Evolutionary conservation across 495 filamentous ascomycete genomes (phyloP).

Genomic region (Chaetomium tenue): DNA sequence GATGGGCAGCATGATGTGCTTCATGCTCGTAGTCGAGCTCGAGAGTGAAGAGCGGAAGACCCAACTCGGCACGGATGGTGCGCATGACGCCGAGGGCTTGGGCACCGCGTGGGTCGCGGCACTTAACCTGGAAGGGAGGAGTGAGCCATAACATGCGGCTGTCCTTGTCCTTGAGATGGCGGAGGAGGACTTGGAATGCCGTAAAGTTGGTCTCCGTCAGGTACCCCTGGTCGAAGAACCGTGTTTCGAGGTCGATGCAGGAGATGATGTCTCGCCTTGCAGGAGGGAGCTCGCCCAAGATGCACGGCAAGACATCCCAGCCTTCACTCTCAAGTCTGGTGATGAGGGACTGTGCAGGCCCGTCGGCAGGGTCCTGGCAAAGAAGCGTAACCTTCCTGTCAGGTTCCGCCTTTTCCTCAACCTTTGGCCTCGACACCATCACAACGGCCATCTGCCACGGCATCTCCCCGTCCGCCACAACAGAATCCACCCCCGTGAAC

Average conservation of each 20-base stretch:
- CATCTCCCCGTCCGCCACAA: slow-evolving; percentile 25
- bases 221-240: slow-evolving; percentile 33
- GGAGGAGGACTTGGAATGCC: slow-evolving; percentile 28
- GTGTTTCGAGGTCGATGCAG: slow-evolving; percentile 36
- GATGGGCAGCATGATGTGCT: slow-evolving; percentile 19
- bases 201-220: slow-evolving; percentile 25
- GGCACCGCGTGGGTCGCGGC: slow-evolving; percentile 32
- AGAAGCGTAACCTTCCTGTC: slow-evolving; percentile 19
- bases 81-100: slow-evolving; percentile 29
- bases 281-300: slow-evolving; percentile 14
- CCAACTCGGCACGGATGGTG: slow-evolving; percentile 28
- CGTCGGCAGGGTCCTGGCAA: neutral
- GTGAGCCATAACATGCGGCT: slow-evolving; percentile 36
- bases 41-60: slow-evolving; percentile 29
- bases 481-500: slow-evolving; percentile 49
- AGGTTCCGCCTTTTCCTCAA: neutral
- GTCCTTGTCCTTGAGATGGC: slow-evolving; percentile 16
- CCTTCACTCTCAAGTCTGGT: neutral
- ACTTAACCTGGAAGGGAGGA: slow-evolving; percentile 32
- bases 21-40: slow-evolving; percentile 21
- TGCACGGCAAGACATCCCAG: neutral
- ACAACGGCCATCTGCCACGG: slow-evolving; percentile 15
- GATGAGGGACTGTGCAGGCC: neutral
- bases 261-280: slow-evolving; percentile 32
- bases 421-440: slow-evolving; percentile 17